A percentile compares a stretch with the other conserved stretches of the same genome.
Evolutionary conservation across 2,329 filamentous ascomycete genomes (phyloP).

Genomic region (Fusarium sp.): DNA sequence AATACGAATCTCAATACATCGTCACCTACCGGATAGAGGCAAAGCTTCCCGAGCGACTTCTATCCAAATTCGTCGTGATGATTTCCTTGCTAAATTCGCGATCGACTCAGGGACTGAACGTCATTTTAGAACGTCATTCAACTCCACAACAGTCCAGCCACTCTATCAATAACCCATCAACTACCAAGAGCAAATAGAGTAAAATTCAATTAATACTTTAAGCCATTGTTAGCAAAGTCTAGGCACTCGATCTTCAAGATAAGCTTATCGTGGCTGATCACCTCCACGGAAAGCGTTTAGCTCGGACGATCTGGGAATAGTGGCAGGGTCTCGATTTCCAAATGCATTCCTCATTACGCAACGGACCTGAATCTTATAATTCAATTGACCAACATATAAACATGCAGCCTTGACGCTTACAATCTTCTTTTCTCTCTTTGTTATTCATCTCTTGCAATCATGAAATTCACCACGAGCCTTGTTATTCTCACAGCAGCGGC

Average conservation of each 20-base stretch:
- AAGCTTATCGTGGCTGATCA: neutral
- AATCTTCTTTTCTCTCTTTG: neutral
- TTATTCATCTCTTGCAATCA: neutral
- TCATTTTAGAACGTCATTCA: neutral
- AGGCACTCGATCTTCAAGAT: neutral
- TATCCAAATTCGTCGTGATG: neutral
- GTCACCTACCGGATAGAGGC: no score
- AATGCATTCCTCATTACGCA: constrained; percentile 10
- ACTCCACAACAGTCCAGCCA: neutral
- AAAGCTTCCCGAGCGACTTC: rapidly evolving
- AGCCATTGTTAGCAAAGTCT: neutral
- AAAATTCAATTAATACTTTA: neutral
- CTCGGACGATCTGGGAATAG: constrained; percentile 17
- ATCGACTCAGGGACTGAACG: neutral
- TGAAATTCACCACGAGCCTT: constrained; percentile 6
- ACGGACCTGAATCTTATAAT: neutral
- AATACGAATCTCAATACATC: neutral
- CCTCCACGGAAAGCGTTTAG: constrained; percentile 14
- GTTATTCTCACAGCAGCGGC: neutral
- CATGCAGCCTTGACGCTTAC: neutral
- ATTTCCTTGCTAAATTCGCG: no score
- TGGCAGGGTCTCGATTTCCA: constrained; percentile 17
- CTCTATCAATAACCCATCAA: neutral
- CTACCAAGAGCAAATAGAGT: neutral
- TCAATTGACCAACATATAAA: neutral